phyloP scores from a whole-genome alignment of 2,329 filamentous ascomycete species.

The Fusarium burgessii region DNA sequence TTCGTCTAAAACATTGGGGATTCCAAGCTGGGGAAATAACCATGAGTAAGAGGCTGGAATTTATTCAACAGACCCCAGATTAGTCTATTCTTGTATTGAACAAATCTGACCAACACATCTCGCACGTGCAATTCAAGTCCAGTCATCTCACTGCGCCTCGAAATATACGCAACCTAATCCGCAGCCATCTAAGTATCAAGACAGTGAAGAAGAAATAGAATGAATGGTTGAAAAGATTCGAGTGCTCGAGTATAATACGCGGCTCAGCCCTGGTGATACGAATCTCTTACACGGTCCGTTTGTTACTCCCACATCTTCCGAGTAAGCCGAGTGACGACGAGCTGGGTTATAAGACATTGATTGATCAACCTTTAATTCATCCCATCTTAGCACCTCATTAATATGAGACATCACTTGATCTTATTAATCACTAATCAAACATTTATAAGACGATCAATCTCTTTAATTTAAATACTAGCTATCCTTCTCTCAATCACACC shows the following conservation, averaged over 20 bases:
- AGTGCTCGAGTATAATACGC: neutral
- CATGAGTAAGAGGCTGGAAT: neutral
- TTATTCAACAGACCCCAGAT: neutral
- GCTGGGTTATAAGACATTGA: slow-evolving; percentile 6
- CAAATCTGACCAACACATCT: slow-evolving; percentile 23
- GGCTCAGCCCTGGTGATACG: slow-evolving; percentile 6
- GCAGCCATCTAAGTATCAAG: neutral
- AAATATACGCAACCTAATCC: slow-evolving; percentile 27
- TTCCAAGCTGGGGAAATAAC: slow-evolving; percentile 11
- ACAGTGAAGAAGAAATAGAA: neutral
- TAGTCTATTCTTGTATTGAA: neutral
- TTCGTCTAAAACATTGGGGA: slow-evolving; percentile 9
- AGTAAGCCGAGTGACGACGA: neutral
- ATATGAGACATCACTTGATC: neutral
- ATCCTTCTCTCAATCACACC: neutral
- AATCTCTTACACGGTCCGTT: neutral
- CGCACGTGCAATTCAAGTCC: slow-evolving; percentile 22
- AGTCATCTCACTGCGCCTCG: slow-evolving; percentile 37
- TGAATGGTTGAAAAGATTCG: neutral
- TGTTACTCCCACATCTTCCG: slow-evolving; percentile 6
- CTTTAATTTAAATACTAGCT: neutral
- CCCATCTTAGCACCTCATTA: neutral
- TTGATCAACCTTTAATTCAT: neutral
- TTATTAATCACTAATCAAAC: neutral
- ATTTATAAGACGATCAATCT: neutral